Evolutionary conservation across 768 basidiomycete genomes (phyloP), one percentile per base, ranked within the genome.

Genomic region (Crassisporium funariophilum): DNA sequence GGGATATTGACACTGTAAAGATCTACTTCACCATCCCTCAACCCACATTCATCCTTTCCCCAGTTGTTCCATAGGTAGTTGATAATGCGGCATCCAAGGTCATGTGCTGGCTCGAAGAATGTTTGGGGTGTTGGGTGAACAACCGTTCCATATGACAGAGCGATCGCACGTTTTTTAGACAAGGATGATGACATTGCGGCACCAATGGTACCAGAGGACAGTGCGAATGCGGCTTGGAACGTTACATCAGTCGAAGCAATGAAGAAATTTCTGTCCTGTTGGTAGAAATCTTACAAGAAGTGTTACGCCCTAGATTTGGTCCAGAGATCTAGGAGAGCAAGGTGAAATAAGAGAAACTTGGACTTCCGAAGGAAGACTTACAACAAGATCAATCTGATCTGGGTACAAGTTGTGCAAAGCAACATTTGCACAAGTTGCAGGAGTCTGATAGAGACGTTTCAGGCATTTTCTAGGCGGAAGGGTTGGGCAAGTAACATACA

Each of bases 201-300:
- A 29, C 95, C 95, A 52, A 98, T 76, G 2, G 95, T 98, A 2
- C 95, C 95, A 21, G 91, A 94, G 1, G 92, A 93, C 34, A 98
- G 76, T 2, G 88, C 78, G 63, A 94, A 92, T 1, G 93, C 93
- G 27, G 91, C 89, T 84, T 45, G 33, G 40, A 50, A 38, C 55
- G 56, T 50, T 40, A 49, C 31, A 45, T 34, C 2, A 55, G 21
- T 17, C 35, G 40, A 42, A 27, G 17, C n/a, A 35, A 17, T 36
- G 9, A 15, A 36, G 35, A 34, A 36, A 40, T 33, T 33, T 19
- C 5, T 24, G 35, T 4, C 21, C 37, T 17, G 16, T 41, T 35
- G 41, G 16, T 8, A 23, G 31, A 33, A 52, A 36, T 64, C 78
- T 42, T 55, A 86, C 90, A 73, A 49, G 90, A 91, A 12, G 85